Evolutionary conservation across 2,329 filamentous ascomycete genomes (phyloP).

Genomic region (Fonsecaea nubica): DNA sequence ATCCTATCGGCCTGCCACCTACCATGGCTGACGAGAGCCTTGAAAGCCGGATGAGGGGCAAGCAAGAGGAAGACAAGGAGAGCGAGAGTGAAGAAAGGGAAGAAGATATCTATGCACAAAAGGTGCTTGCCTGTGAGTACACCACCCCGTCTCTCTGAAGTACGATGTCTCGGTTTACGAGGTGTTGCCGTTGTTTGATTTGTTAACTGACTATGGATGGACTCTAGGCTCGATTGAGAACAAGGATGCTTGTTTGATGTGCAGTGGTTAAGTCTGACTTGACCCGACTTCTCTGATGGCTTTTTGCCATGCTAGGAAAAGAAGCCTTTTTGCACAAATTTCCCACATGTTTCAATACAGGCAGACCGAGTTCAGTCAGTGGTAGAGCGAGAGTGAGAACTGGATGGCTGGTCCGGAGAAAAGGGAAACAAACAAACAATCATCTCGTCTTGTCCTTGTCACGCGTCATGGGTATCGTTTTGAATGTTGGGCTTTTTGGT

Average conservation of each 20-base stretch:
- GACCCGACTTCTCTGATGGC: neutral
- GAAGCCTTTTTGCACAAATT: too few species aligned
- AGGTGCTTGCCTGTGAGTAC: slow-evolving; percentile 80
- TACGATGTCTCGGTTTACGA: neutral
- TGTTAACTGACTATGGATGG: slow-evolving; percentile 13
- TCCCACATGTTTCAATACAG: too few species aligned
- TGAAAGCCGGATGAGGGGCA: slow-evolving; percentile 50
- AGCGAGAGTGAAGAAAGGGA: slow-evolving; percentile 76
- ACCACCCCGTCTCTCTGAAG: neutral
- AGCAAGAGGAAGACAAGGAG: slow-evolving; percentile 75
- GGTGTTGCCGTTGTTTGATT: neutral
- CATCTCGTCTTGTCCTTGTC: too few species aligned
- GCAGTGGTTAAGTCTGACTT: slow-evolving; percentile 73
- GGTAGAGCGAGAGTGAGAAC: too few species aligned
- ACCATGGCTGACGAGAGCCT: slow-evolving; percentile 68
- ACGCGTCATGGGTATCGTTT: too few species aligned
- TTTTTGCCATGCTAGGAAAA: too few species aligned
- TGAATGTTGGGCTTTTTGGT: too few species aligned
- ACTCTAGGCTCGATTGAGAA: slow-evolving; percentile 87
- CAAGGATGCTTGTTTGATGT: slow-evolving; percentile 94
- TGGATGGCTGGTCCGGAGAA: too few species aligned
- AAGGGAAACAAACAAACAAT: too few species aligned
- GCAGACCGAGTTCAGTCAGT: too few species aligned
- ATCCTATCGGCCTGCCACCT: slow-evolving; percentile 64
- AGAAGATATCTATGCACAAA: slow-evolving; percentile 93